phyloP scores from a whole-genome alignment of 169 alveolate species.

The Toxoplasma gondii region DNA sequence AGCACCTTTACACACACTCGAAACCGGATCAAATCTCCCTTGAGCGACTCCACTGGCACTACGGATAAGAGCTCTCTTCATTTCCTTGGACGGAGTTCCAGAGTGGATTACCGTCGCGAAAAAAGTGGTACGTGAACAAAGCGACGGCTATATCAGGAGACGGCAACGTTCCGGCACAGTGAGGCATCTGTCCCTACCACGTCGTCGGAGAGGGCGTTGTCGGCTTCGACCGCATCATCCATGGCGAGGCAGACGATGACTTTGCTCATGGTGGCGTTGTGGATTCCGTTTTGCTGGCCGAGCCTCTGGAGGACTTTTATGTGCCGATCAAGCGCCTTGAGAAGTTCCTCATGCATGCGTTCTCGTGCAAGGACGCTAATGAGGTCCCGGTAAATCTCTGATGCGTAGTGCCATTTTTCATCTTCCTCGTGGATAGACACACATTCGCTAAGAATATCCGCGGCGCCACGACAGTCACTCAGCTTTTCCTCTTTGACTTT shows the following conservation, averaged over 20 bases:
- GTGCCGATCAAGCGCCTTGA: not conserved
- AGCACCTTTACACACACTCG: no score
- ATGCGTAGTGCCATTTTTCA: not conserved
- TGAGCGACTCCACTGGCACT: no score
- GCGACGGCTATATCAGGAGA: no score
- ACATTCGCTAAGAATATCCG: not conserved
- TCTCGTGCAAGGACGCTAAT: not conserved
- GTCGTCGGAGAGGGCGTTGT: not conserved
- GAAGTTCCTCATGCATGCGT: not conserved
- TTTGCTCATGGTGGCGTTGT: constrained; percentile 22
- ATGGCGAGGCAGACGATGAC: not conserved
- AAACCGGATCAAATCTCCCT: no score
- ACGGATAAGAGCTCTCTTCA: no score
- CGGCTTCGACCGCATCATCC: not conserved
- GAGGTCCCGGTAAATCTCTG: constrained; percentile 18
- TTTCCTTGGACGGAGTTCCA: no score
- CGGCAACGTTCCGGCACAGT: no score
- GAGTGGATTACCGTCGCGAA: no score
- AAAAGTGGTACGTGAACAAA: no score
- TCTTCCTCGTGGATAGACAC: not conserved
- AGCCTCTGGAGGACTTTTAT: not conserved
- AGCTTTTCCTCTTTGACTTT: not conserved
- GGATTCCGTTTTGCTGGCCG: not conserved
- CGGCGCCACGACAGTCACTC: not conserved
- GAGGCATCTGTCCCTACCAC: not conserved